Evolutionary conservation across 371 early-diverging fungal species (phyloP), one percentile per base, ranked within the genome.

Genomic region (Lichtheimia ramosa): DNA sequence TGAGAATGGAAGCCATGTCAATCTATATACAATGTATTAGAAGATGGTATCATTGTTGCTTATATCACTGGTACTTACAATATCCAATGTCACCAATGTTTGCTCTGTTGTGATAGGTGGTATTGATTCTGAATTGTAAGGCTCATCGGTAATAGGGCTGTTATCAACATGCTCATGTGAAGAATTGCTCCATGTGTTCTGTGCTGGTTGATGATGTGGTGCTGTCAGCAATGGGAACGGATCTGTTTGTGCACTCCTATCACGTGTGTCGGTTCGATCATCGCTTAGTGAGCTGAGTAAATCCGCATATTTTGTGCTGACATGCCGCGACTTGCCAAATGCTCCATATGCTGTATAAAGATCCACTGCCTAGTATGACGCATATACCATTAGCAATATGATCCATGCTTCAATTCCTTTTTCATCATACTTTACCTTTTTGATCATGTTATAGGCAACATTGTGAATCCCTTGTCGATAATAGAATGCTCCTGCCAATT

Each of bases 1-100:
- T 78, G 16, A 78, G 59, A n/a, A 78, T 78, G 2, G 79, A 78
- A 15, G 75, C 79, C 65, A 78, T 68, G 49, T 78, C 79, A 4
- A 58, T 42, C 59, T 58, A 21, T 18, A 6, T 7, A 53, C 0
- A 39, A 12, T 10, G n/a, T 10, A 7, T 10, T 7, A 40, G 23
- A 4, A 15, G 18, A 14, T 18, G 4, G 39, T 13, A 16, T 12
- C 21, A 18, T 16, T 27, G 10, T 10, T 15, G 23, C 10, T 40
- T 12, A 10, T 24, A 24, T 24, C 4, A 62, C 69, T 63, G n/a
- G n/a, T n/a, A n/a, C n/a, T n/a, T 61, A 73, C 68, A 41, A 79
- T 79, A 62, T 79, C 79, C 20, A 79, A 41, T 10, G 73, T 75
- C 49, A 75, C 40, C 8, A 79, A 43, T n/a, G 79, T 73, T 49